A percentile compares a stretch with the other conserved stretches of the same genome.
Conservation (phyloP, 768 basidiomycete genomes). For the Boletus fagicola region DNA sequence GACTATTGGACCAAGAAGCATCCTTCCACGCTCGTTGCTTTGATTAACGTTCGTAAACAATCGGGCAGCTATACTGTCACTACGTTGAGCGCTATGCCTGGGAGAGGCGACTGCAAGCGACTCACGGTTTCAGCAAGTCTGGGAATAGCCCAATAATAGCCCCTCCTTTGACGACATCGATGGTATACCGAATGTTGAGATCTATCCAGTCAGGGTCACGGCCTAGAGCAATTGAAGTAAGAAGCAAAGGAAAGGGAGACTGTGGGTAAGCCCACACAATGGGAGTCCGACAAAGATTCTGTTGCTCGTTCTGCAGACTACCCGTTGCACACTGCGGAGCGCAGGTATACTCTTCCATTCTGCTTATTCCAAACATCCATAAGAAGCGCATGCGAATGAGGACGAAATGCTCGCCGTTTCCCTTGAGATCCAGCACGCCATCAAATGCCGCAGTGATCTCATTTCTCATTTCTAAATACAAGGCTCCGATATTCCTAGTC, state of each 20-base stretch:
- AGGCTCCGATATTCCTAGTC: not conserved
- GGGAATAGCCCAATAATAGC: not conserved
- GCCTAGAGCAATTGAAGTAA: not conserved
- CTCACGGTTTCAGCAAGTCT: not conserved
- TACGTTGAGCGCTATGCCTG: not conserved
- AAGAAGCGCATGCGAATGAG: not conserved
- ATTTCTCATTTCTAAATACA: not conserved
- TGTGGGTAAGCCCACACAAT: not conserved
- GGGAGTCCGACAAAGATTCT: not conserved
- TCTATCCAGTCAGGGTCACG: not conserved
- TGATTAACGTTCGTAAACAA: not conserved
- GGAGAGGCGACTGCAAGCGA: not conserved
- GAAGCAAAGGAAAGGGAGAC: not conserved
- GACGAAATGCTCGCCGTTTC: not conserved
- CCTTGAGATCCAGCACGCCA: not conserved
- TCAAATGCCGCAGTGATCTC: not conserved
- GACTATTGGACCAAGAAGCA: slow-evolving; percentile 16
- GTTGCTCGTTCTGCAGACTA: not conserved
- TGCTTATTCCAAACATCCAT: not conserved
- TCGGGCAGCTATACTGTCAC: not conserved
- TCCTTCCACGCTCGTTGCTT: not conserved
- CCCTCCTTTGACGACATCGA: not conserved
- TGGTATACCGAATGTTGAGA: not conserved
- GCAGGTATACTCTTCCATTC: not conserved
- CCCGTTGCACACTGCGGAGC: not conserved